Percentiles rank a stretch among this genome's conserved stretches.
Conservation (phyloP, 2,329 filamentous ascomycete species). For the Grosmannia huntii region DNA sequence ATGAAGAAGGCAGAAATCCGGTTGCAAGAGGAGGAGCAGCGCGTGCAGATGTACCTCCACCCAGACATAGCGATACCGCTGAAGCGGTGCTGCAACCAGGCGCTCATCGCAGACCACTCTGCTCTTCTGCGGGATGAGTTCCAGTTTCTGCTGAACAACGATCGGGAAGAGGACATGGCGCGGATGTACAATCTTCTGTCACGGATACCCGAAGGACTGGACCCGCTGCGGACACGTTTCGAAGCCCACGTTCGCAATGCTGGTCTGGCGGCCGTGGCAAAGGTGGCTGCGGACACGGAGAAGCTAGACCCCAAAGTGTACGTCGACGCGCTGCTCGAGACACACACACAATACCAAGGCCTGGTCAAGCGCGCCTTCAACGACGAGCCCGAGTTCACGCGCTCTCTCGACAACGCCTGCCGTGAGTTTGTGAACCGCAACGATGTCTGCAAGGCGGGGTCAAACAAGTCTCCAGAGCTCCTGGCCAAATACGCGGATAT, state of each 20-base stretch:
- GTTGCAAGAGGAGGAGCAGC: constrained; percentile 84
- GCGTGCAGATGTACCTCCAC: constrained; percentile 83
- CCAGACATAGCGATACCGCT: constrained; percentile 74
- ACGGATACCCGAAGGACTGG: constrained; percentile 79
- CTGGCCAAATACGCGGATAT: constrained; percentile 93
- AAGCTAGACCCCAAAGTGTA: constrained; percentile 93
- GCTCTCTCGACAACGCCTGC: constrained; percentile 92
- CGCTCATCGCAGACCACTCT: constrained; percentile 81
- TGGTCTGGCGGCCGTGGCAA: constrained; percentile 76
- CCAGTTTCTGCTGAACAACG: constrained; percentile 82
- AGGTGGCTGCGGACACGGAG: constrained; percentile 78
- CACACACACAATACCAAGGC: constrained; percentile 84
- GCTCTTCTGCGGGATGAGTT: constrained; percentile 86
- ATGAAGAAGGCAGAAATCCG: constrained; percentile 98
- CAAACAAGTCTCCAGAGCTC: constrained; percentile 87
- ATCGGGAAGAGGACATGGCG: constrained; percentile 88
- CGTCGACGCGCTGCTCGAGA: constrained; percentile 85
- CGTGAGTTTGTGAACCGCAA: constrained; percentile 97
- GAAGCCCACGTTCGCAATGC: constrained; percentile 88
- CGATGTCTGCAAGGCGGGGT: constrained; percentile 84
- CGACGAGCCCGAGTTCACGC: constrained; percentile 91
- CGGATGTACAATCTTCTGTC: constrained; percentile 91
- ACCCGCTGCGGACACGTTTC: constrained; percentile 76
- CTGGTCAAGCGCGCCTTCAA: constrained; percentile 88
- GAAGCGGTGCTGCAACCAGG: constrained; percentile 78